phyloP scores from a whole-genome alignment of 2,329 filamentous ascomycete genomes.

The Colletotrichum karsti region DNA sequence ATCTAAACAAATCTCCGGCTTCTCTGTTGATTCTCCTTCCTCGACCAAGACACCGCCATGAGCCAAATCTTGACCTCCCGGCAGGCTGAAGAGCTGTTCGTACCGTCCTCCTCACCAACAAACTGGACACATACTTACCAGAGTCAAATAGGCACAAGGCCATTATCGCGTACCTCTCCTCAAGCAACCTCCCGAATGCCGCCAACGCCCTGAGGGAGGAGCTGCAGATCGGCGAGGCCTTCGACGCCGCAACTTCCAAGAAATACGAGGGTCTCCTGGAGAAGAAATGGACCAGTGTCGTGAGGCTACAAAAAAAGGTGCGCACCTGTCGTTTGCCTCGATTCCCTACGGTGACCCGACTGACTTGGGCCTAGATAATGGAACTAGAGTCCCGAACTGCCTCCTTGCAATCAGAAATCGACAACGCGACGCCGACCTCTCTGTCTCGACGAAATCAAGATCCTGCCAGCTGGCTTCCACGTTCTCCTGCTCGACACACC shows the following conservation, averaged over 20 bases:
- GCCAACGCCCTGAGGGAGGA: slow-evolving; percentile 80
- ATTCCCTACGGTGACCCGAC: background rate
- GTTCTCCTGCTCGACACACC: slow-evolving; percentile 80
- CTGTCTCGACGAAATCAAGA: slow-evolving; percentile 84
- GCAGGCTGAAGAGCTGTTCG: slow-evolving; percentile 88
- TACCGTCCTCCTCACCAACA: background rate
- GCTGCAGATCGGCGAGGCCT: slow-evolving; percentile 72
- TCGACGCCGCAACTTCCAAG: slow-evolving; percentile 84
- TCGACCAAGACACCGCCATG: slow-evolving; percentile 56
- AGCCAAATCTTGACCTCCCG: slow-evolving; percentile 78
- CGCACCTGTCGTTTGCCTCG: slow-evolving; percentile 26
- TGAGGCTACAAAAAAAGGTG: slow-evolving; percentile 95
- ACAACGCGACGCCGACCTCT: slow-evolving; percentile 80
- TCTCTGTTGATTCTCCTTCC: background rate
- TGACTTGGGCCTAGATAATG: slow-evolving; percentile 73
- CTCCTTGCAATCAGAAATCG: slow-evolving; percentile 82
- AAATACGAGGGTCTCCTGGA: slow-evolving; percentile 95
- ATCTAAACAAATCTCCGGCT: background rate
- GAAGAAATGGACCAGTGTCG: slow-evolving; percentile 98
- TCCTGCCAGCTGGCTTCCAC: slow-evolving; percentile 86
- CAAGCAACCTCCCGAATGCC: slow-evolving; percentile 74
- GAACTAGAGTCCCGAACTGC: slow-evolving; percentile 83
- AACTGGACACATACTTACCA: slow-evolving; percentile 22
- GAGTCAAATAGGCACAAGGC: slow-evolving; percentile 78
- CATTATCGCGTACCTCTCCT: slow-evolving; percentile 86